These are phyloP conservation scores for Atalantia buxifolia DNA, from an alignment of 345 rosid species.

Conservation along the genomic window DNA sequence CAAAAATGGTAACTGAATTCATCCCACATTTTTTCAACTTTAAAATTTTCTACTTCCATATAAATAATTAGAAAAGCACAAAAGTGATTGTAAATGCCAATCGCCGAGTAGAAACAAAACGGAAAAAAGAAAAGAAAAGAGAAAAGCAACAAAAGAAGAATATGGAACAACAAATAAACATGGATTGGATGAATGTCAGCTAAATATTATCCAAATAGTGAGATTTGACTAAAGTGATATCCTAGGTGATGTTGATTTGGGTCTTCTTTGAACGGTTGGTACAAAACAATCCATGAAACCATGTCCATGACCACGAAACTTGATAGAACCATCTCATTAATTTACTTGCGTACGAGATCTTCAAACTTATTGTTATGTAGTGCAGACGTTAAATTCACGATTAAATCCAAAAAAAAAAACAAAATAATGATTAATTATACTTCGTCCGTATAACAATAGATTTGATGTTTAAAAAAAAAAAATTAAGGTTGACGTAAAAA, in stretches of 20 bases:
- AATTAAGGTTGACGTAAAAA: too few species aligned
- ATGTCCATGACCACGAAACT: background rate
- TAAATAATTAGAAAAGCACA: background rate
- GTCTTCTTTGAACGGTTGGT: constrained; percentile 20
- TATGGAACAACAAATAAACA: too few species aligned
- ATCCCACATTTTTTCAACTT: background rate
- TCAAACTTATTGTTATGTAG: background rate
- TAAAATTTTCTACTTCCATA: too few species aligned
- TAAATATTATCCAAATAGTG: constrained; percentile 16
- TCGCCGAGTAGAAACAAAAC: background rate
- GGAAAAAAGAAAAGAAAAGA: background rate
- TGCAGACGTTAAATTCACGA: background rate
- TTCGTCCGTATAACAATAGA: too few species aligned
- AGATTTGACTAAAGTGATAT: constrained; percentile 2
- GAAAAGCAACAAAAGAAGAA: background rate
- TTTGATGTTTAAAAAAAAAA: too few species aligned
- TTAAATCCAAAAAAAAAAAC: too few species aligned
- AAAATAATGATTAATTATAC: too few species aligned
- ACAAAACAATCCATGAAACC: constrained; percentile 1
- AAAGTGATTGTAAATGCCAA: background rate
- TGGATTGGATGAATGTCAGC: too few species aligned
- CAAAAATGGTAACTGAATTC: background rate
- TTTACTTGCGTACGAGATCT: background rate
- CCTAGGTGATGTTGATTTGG: background rate
- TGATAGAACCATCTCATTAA: background rate